phyloP scores from a whole-genome alignment of 148 eudicot species.

The Gaultheria prostrata region DNA sequence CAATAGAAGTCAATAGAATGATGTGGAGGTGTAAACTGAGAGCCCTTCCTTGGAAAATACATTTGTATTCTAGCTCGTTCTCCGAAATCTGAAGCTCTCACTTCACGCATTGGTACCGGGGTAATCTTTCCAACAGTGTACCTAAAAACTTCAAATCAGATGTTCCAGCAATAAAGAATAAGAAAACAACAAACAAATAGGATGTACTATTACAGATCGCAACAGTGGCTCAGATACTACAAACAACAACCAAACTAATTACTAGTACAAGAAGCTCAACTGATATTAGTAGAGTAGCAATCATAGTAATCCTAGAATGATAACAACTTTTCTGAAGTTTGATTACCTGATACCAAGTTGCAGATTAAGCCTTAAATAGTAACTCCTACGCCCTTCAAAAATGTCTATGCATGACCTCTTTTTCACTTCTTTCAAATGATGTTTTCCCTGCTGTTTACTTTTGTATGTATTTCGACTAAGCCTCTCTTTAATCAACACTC shows the following conservation, averaged over 20 bases:
- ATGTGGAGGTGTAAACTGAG: conserved; percentile 90
- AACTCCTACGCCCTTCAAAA: conserved; percentile 57
- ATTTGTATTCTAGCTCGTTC: conserved; percentile 79
- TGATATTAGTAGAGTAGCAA: neutral
- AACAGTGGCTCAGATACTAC: neutral
- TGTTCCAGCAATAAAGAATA: conserved; percentile 10
- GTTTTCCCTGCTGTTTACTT: conserved; percentile 43
- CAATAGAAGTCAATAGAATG: conserved; percentile 81
- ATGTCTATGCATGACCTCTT: conserved; percentile 48
- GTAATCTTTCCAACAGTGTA: conserved; percentile 99
- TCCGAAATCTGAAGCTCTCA: conserved; percentile 87
- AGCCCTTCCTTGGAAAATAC: conserved; percentile 84
- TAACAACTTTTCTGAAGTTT: neutral
- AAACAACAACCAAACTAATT: neutral
- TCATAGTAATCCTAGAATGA: neutral
- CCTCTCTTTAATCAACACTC: conserved; percentile 74
- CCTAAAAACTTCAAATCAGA: conserved; percentile 40
- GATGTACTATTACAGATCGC: neutral
- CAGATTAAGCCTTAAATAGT: conserved; percentile 78
- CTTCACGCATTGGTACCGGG: conserved; percentile 90
- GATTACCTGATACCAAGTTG: conserved; percentile 93
- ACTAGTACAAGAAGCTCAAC: neutral
- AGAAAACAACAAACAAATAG: neutral
- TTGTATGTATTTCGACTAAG: conserved; percentile 35
- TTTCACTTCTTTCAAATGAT: conserved; percentile 46